Base-by-base conservation (phyloP, 2,329 filamentous ascomycete species). In the Scedosporium minutisporum region DNA sequence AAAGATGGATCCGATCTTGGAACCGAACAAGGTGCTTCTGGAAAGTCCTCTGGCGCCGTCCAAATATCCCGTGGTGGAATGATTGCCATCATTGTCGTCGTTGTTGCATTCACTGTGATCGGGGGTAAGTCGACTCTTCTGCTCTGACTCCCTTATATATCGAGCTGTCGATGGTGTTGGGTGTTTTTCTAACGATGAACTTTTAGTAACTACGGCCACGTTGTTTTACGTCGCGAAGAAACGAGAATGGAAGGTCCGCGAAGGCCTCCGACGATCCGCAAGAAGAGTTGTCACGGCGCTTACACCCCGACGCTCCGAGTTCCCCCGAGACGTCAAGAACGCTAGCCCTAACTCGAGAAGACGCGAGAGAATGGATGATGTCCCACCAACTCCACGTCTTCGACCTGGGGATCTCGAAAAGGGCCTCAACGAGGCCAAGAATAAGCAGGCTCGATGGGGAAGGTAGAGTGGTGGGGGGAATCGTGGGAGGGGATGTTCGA, bases 211-310 rank as follows among this genome's bases (percentile, higher is more conserved):
- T 23, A 87, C 82, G 41, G 83, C 86, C 2, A 76, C 85, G 2
- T 83, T 95, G 29, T 96, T 89, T 77, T 91, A 87, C 73, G 72
- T 93, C 44, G 89, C 91, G 62, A 95, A 95, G 80, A 92, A 91
- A 77, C 85, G 87, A 57, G 89, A 93, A 73, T 95, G 91, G 91
- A 89, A 87, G 67, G 79, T 95, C 67, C 84, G 87, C 64, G 85
- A 90, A 71, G 88, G 81, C 33, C 79, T 96, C 63, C 83, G 87
- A 62, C 84, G 83, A 66, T 92, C 89, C 1, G 85, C 85, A 38
- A 80, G 79, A 65, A 85, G 79, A 69, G 83, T 88, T 29, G 83
- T 82, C 53, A 82, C 79, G 3, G 85, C 80, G 4, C 77, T 88
- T 62, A 87, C 85, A n/a, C 85, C 85, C 5, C 77, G 84, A 58